Conservation (phyloP, 2,329 filamentous ascomycete species). For the Rugonectria rugulosa region DNA sequence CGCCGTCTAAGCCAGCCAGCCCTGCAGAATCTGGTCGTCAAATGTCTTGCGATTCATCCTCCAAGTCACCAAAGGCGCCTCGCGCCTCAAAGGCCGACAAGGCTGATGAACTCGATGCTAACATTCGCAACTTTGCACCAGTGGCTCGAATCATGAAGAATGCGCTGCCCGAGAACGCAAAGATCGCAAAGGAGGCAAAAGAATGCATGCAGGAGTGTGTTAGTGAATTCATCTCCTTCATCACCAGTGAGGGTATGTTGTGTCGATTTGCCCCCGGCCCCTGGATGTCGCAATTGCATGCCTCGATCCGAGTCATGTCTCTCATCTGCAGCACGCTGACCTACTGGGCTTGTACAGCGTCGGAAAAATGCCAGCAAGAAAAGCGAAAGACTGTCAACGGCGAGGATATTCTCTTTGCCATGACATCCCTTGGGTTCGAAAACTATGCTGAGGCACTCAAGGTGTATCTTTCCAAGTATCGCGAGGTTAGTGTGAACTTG, state of each 20-base stretch:
- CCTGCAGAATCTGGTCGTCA: conserved; percentile 49
- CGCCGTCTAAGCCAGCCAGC: conserved; percentile 40
- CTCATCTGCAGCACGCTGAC: conserved; percentile 31
- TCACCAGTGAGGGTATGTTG: conserved; percentile 92
- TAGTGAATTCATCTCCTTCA: conserved; percentile 99
- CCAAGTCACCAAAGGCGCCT: conserved; percentile 58
- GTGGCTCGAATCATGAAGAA: conserved; percentile 99
- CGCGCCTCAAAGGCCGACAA: conserved; percentile 57
- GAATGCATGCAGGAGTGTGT: conserved; percentile 99
- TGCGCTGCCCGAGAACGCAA: conserved; percentile 95
- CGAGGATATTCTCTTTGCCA: conserved; percentile 97
- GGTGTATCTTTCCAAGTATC: conserved; percentile 96
- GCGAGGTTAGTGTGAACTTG: conserved; percentile 95
- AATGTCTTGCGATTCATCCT: conserved; percentile 67
- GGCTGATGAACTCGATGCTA: conserved; percentile 77
- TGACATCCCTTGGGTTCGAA: conserved; percentile 98
- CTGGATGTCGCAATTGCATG: conserved; percentile 20
- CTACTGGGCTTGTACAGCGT: conserved; percentile 65
- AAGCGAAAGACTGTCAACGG: conserved; percentile 99
- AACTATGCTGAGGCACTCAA: conserved; percentile 98
- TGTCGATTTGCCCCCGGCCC: background rate
- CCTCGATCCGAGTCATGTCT: conserved; percentile 25
- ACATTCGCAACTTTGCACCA: conserved; percentile 93
- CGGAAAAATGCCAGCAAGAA: conserved; percentile 99
- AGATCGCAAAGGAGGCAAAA: conserved; percentile 98